A percentile compares a stretch with the other conserved stretches of the same genome.
Evolutionary conservation across 805 yeast species (phyloP).

Genomic region (Sungouiozyma ichnusensis): DNA sequence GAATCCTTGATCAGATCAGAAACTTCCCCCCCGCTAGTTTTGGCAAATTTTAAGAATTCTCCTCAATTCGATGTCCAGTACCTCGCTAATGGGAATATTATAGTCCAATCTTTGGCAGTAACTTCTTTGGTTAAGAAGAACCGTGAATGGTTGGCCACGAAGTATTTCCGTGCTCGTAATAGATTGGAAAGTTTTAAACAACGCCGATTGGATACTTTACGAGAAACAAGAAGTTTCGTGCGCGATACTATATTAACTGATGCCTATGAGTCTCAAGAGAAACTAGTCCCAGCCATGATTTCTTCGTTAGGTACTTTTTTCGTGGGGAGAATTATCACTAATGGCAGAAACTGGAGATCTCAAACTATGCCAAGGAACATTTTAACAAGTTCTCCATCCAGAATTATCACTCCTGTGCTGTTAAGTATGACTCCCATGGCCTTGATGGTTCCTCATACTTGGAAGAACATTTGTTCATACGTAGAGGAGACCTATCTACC

Average conservation of each 20-base stretch:
- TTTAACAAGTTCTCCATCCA: conserved; percentile 19
- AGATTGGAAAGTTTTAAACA: conserved; percentile 1
- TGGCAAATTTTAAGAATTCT: not conserved
- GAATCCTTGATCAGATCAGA: not conserved
- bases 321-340: conserved; percentile 20
- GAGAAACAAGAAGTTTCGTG: conserved; percentile 5
- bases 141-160: not conserved
- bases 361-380: conserved; percentile 10
- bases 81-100: conserved; percentile 11
- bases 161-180: conserved; percentile 6
- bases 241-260: conserved; percentile 15
- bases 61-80: conserved; percentile 3
- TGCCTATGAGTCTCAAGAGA: conserved; percentile 14
- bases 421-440: conserved; percentile 16
- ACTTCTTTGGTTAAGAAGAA: conserved; percentile 7
- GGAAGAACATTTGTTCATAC: conserved; percentile 10
- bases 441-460: conserved; percentile 20
- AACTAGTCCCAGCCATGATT: conserved; percentile 19
- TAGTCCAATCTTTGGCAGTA: conserved; percentile 8
- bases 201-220: not conserved
- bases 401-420: conserved; percentile 13
- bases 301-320: conserved; percentile 21
- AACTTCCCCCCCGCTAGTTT: conserved; percentile 2
- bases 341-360: conserved; percentile 17
- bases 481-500: conserved; percentile 14